Evolutionary conservation across 192 early-diverging fungal species (phyloP).

Genomic region (Podila epicladia): DNA sequence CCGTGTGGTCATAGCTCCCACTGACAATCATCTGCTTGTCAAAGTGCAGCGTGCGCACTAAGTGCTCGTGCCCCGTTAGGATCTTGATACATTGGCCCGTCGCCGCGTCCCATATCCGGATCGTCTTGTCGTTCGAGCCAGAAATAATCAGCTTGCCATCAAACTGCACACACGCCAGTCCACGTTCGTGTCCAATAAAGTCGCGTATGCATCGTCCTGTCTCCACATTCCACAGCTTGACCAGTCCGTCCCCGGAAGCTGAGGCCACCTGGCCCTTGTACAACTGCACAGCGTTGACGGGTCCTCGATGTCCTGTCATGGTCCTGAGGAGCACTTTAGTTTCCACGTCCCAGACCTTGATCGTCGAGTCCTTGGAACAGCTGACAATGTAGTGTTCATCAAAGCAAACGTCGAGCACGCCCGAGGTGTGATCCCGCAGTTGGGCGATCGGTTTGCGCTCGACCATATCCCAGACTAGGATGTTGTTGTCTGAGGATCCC

Average conservation of each 20-base stretch:
- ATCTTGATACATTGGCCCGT: slow-evolving; percentile 71
- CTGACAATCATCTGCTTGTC: slow-evolving; percentile 84
- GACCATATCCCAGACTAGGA: slow-evolving; percentile 87
- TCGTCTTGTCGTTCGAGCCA: slow-evolving; percentile 84
- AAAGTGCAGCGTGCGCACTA: slow-evolving; percentile 90
- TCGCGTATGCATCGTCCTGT: slow-evolving; percentile 78
- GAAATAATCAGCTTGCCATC: slow-evolving; percentile 80
- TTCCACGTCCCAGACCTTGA: slow-evolving; percentile 86
- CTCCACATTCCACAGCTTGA: slow-evolving; percentile 82
- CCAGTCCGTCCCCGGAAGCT: slow-evolving; percentile 83
- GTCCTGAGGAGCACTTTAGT: slow-evolving; percentile 69
- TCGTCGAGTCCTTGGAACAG: slow-evolving; percentile 93
- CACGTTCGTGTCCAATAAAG: slow-evolving; percentile 83
- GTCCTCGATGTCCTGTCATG: slow-evolving; percentile 86
- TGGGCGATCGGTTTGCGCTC: slow-evolving; percentile 50
- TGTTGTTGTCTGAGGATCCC: slow-evolving; percentile 87
- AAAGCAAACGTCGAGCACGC: slow-evolving; percentile 92
- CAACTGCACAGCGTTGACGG: slow-evolving; percentile 94
- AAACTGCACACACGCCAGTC: slow-evolving; percentile 87
- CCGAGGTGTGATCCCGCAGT: slow-evolving; percentile 79
- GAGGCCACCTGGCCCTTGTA: slow-evolving; percentile 75
- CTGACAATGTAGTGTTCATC: slow-evolving; percentile 76
- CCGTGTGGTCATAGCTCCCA: slow-evolving; percentile 93
- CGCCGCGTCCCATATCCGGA: slow-evolving; percentile 83
- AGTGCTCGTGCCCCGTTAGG: slow-evolving; percentile 72